A percentile compares a stretch with the other conserved stretches of the same genome.
phyloP scores from a whole-genome alignment of 2,329 filamentous ascomycete genomes.

The Scytalidium sp. region DNA sequence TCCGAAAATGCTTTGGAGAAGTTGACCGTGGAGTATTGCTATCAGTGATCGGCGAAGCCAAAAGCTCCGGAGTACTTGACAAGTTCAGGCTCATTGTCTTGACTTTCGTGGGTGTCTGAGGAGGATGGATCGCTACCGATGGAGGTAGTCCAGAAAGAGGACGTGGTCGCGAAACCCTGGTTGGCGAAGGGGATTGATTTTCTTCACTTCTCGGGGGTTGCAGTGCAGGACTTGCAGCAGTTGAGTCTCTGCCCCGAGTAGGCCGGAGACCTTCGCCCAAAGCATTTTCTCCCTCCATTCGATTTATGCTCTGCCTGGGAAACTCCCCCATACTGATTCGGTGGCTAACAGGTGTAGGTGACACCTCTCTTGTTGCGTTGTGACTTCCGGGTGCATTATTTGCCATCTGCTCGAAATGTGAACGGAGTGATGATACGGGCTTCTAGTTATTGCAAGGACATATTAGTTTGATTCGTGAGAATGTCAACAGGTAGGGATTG shows the following conservation, averaged over 20 bases:
- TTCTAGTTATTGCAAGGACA: slow-evolving; percentile 50
- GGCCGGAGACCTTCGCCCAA: slow-evolving; percentile 13
- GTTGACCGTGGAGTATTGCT: slow-evolving; percentile 35
- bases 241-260: slow-evolving; percentile 21
- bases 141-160: slow-evolving; percentile 36
- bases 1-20: slow-evolving; percentile 45
- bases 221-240: slow-evolving; percentile 17
- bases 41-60: slow-evolving; percentile 20
- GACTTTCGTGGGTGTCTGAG: slow-evolving; percentile 62
- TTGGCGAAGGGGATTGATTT: slow-evolving; percentile 24
- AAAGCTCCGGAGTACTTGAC: slow-evolving; percentile 18
- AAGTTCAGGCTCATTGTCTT: slow-evolving; percentile 18
- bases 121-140: slow-evolving; percentile 66
- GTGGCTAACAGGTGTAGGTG: slow-evolving; percentile 21
- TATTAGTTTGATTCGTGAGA: background rate
- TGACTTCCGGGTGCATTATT: slow-evolving; percentile 39
- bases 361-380: slow-evolving; percentile 19
- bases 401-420: slow-evolving; percentile 77
- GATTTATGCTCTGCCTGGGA: slow-evolving; percentile 10
- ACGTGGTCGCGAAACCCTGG: slow-evolving; percentile 14
- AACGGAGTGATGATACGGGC: slow-evolving; percentile 77
- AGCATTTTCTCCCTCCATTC: slow-evolving; percentile 12
- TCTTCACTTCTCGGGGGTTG: slow-evolving; percentile 18
- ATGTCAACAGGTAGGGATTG: slow-evolving; percentile 2
- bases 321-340: slow-evolving; percentile 13